A percentile compares a stretch with the other conserved stretches of the same genome.
Conservation (phyloP, 2,329 filamentous ascomycete genomes). For the Claviceps citrina region DNA sequence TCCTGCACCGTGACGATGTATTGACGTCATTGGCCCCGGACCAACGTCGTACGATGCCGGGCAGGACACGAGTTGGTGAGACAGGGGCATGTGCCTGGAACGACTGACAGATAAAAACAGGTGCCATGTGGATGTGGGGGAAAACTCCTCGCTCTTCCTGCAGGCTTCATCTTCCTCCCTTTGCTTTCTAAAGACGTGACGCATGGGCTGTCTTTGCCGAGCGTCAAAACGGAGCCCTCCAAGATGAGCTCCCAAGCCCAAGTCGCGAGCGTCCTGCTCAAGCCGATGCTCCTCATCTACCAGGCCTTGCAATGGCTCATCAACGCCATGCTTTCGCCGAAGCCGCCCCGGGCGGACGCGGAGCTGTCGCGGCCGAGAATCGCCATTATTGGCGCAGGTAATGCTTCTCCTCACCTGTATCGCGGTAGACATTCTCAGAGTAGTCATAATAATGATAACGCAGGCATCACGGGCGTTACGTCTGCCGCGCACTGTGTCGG, state of each 20-base stretch:
- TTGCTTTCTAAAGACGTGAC: too few relatives aligned
- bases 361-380: constrained; percentile 47
- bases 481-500: constrained; percentile 71
- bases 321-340: constrained; percentile 51
- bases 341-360: constrained; percentile 44
- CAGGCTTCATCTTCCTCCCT: too few relatives aligned
- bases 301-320: constrained; percentile 50
- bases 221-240: neutral
- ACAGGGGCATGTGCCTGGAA: too few relatives aligned
- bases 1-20: too few relatives aligned
- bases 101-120: too few relatives aligned
- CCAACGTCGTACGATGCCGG: too few relatives aligned
- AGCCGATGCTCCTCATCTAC: constrained; percentile 47
- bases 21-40: too few relatives aligned
- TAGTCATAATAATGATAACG: constrained; percentile 11
- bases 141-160: too few relatives aligned
- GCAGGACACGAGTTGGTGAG: too few relatives aligned
- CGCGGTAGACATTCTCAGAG: neutral
- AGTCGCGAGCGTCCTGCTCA: constrained; percentile 27
- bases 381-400: constrained; percentile 53
- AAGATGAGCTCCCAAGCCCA: constrained; percentile 19
- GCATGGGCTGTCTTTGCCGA: too few relatives aligned
- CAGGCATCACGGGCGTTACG: constrained; percentile 60
- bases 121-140: too few relatives aligned
- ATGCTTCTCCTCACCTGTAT: constrained; percentile 17